These are phyloP conservation scores for Petunia axillaris DNA, from an alignment of 257 asterid species.

Conservation along the genomic window DNA sequence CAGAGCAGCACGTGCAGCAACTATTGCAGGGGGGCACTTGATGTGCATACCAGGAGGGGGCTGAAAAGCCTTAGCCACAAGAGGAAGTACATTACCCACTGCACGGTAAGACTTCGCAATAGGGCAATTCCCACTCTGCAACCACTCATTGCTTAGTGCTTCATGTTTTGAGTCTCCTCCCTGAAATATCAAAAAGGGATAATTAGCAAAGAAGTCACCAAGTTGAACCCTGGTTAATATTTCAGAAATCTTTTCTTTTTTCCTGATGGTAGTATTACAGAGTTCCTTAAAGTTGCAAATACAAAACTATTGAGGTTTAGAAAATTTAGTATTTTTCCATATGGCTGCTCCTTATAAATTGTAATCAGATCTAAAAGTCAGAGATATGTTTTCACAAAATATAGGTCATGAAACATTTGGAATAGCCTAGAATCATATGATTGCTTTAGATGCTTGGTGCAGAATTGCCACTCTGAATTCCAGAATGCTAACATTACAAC, in stretches of 20 bases:
- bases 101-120: slow-evolving; percentile 91
- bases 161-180: slow-evolving; percentile 64
- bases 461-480: not conserved
- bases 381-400: not conserved
- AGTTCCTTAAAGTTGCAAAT: too few relatives aligned
- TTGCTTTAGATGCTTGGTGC: not conserved
- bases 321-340: too few relatives aligned
- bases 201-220: too few relatives aligned
- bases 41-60: slow-evolving; percentile 74
- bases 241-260: not conserved
- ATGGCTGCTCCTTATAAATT: not conserved
- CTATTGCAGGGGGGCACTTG: slow-evolving; percentile 75
- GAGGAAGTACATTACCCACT: slow-evolving; percentile 71
- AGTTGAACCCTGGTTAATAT: not conserved
- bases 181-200: slow-evolving; percentile 42
- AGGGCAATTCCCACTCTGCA: slow-evolving; percentile 82
- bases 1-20: slow-evolving; percentile 82
- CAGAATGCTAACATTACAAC: not conserved
- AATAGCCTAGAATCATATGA: not conserved
- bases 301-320: too few relatives aligned
- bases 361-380: not conserved
- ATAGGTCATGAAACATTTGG: not conserved
- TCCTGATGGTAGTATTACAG: too few relatives aligned
- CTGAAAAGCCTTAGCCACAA: slow-evolving; percentile 74
- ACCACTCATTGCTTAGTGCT: slow-evolving; percentile 77